Evolutionary conservation across 164 flowering plant species (phyloP), one percentile per base, ranked within the genome.

Genomic region (Pachysandra terminalis): DNA sequence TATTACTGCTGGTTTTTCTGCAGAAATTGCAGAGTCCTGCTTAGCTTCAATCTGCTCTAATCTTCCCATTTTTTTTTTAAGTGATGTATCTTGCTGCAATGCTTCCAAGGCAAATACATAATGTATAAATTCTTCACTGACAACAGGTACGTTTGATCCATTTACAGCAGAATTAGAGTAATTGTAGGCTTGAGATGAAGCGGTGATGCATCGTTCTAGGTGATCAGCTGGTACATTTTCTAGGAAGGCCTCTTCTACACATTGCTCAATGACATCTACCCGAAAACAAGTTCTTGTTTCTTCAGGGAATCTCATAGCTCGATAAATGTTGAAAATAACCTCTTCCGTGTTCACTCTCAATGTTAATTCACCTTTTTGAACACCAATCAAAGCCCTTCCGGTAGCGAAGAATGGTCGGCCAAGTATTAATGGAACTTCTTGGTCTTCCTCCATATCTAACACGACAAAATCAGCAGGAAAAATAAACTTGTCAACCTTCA

Each of bases 341-440:
- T 45, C 15, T 12, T 45, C 51, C 10, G 4, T 12, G 10, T 45
- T 5, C 2, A 55, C 63, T n/a, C 48, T 65, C 56, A 71, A 17
- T 19, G 45, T 58, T 0, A 64, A 2, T 40, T 56, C 63, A 0
- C 68, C 68, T 22, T 64, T 25, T 41, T 54, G 26, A 2, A 71
- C 68, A 73, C 56, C 56, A 19, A 68, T 73, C 0, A 63, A 1
- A 0, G 72, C 19, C 0, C 61, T 19, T 13, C 68, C 28, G 0
- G 49, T 68, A 17, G 67, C 72, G 12, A 74, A 19, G 45, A 74
- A 68, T 0, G 69, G 69, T 17, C 52, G 26, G 2, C 77, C 64
- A 19, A 58, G 15, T 22, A 64, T 63, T 23, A 64, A 0, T 14
- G 73, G 65, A 9, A 22, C 26, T 19, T 59, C 57, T 8, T 26